Base-by-base conservation (phyloP, 129 eudicot species). In the Tanacetum coccineum region DNA sequence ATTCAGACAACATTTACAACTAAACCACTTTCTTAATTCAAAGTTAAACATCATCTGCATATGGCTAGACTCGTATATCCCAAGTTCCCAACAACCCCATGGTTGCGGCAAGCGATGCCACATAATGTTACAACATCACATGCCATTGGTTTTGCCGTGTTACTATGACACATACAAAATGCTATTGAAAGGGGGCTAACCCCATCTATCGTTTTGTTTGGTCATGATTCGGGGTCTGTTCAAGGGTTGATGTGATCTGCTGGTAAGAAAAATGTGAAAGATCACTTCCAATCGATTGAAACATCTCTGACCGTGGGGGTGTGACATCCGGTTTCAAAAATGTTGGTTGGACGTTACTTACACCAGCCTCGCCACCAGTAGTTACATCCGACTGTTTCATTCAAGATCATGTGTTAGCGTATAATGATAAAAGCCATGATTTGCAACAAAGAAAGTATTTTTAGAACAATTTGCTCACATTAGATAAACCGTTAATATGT, bases 401-500 rank as follows among this genome's bases (percentile, higher is more conserved):
- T 22, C 40, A 19, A 48, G 47, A 79, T 57, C 52, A n/a, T 49
- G 17, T 21, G 52, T 71, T 66, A 82, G 68, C 55, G 39, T 0
- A 52, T 17, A 22, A 26, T 20, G 22, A 62, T 63, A 20, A 18
- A 32, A 21, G 13, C 15, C 15, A 50, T 58, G 18, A 67, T 19
- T 15, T 53, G 17, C 47, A 50, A 13, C 14, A 26, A 68, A 61
- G 14, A 5, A 13, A 62, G 48, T 32, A 19, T 3, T 14, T 32
- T 57, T 53, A 47, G 19, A 66, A 47, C 28, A 45, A 58, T 55
- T 74, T 32, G 40, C 92, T 73, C 77, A 81, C 96, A 76, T 76
- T 74, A 44, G 79, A 57, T 72, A 93, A 81, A 74, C 84, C 95
- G 63, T 86, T 87, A 66, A 88, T 67, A 54, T 86, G 98, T 74